Base-by-base conservation (phyloP, 108 stramenopile species). In the Cylindrotheca closterium region DNA sequence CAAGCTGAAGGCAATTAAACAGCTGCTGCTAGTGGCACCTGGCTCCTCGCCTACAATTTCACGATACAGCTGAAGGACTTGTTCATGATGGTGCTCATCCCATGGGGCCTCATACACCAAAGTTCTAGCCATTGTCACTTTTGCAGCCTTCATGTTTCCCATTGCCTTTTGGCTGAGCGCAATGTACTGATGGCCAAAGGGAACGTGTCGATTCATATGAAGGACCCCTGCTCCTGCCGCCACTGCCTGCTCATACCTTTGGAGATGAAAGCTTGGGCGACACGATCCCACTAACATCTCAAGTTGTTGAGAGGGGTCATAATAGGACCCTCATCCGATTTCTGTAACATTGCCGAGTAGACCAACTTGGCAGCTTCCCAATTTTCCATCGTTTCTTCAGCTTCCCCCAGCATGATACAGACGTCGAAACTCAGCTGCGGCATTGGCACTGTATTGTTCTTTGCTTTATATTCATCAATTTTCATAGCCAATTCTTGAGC, bases 191-290 rank as follows among this genome's bases (percentile, higher is more conserved):
- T 83, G 75, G 2, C 79, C 72, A 47, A 64, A 71, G 4, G 82
- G 82, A 45, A 79, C 77, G 32, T 77, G 67, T 10, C 79, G 78
- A 68, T 79, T 79, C 82, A 77, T 83, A 42, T 74, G 62, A 32
- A 79, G 28, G 1, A 79, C 78, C 1, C 65, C 75, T n/a, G 37
- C 32, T 10, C 67, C 62, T 4, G 50, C 37, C 0, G n/a, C 23
- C 23, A 83, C 79, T 10, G 75, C 50, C 22, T n/a, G 49, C 12
- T 77, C 72, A 34, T 79, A 79, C 0, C 52, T 46, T 26, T 50
- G 63, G 2, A 77, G 12, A 28, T 77, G 59, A 48, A 66, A 83
- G 26, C 56, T 32, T 50, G 79, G 79, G 24, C 57, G 60, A 18
- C 60, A 47, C 7, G 74, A 4, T 15, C 82, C 82, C 64, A 73